phyloP scores from a whole-genome alignment of 225 moss, liverwort and hornwort genomes.

The Lunularia cruciata region DNA sequence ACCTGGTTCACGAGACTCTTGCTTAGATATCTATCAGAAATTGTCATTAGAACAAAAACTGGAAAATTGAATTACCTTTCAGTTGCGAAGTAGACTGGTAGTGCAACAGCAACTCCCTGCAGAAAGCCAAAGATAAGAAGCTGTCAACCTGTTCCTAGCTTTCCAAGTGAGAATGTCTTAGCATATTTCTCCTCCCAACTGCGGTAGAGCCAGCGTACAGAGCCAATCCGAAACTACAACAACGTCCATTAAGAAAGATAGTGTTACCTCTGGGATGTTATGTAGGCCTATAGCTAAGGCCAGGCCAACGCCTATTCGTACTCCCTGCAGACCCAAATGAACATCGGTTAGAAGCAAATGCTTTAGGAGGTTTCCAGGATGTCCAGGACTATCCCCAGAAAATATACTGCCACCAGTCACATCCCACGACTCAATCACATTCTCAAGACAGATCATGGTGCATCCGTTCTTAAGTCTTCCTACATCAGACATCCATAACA shows the following conservation, averaged over 20 bases:
- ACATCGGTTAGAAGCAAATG: not conserved
- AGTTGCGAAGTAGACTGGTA: constrained; percentile 96
- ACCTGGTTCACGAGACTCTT: too few species aligned
- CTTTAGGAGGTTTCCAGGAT: not conserved
- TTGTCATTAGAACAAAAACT: too few species aligned
- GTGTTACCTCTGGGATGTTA: constrained; percentile 79
- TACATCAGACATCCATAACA: too few species aligned
- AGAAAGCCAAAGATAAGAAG: not conserved
- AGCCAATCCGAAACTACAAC: not conserved
- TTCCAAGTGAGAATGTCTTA: not conserved
- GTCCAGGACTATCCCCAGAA: too few species aligned
- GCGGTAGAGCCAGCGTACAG: not conserved
- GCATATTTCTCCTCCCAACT: not conserved
- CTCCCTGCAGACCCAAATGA: constrained; percentile 46
- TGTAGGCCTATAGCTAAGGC: constrained; percentile 94
- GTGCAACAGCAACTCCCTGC: constrained; percentile 89
- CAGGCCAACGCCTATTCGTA: constrained; percentile 85
- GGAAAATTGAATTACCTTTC: constrained; percentile 70
- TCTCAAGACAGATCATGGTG: too few species aligned
- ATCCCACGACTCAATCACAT: too few species aligned
- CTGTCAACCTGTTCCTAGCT: not conserved
- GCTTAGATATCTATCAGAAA: not conserved
- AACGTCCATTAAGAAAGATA: not conserved
- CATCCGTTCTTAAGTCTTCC: too few species aligned
- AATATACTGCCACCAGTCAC: too few species aligned